A percentile compares a stretch with the other conserved stretches of the same genome.
Conservation (phyloP, 768 basidiomycete genomes). For the Psilocybe tampanensis region DNA sequence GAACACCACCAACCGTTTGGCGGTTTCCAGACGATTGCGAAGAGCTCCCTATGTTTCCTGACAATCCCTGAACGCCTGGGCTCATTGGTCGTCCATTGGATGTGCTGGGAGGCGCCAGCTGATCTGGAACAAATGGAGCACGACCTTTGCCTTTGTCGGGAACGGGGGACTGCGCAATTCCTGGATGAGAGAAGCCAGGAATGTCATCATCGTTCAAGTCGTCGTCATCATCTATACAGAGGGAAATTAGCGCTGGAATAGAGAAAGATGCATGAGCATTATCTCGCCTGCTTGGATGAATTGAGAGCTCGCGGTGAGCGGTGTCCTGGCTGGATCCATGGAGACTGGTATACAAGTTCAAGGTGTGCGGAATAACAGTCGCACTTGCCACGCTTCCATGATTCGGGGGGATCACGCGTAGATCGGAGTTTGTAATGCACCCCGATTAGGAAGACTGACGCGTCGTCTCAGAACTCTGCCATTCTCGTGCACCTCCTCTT, state of each 20-base stretch:
- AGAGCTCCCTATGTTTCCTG: conserved; percentile 73
- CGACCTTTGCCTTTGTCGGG: conserved; percentile 75
- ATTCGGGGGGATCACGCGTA: conserved; percentile 22
- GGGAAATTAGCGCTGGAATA: conserved; percentile 1
- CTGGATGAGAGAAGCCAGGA: conserved; percentile 75
- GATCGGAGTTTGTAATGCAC: conserved; percentile 29
- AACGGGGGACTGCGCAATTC: conserved; percentile 44
- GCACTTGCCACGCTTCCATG: conserved; percentile 29
- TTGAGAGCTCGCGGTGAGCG: conserved; percentile 65
- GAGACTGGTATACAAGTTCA: conserved; percentile 6
- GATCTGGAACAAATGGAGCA: conserved; percentile 53
- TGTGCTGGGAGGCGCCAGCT: conserved; percentile 45
- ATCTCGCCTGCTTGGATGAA: conserved; percentile 76
- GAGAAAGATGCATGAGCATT: background rate
- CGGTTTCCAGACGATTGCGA: conserved; percentile 45
- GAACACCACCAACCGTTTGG: conserved; percentile 81
- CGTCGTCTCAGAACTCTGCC: conserved; percentile 22
- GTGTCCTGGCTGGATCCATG: conserved; percentile 50
- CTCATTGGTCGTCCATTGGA: conserved; percentile 32
- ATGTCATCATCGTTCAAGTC: conserved; percentile 83
- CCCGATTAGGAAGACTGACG: conserved; percentile 29
- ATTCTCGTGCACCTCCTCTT: conserved; percentile 28
- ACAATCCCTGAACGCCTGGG: conserved; percentile 40
- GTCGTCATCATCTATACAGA: conserved; percentile 58
- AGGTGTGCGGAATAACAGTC: background rate